Base-by-base conservation (phyloP, 805 yeast genomes). In the Cyberlindnera mycetangii region DNA sequence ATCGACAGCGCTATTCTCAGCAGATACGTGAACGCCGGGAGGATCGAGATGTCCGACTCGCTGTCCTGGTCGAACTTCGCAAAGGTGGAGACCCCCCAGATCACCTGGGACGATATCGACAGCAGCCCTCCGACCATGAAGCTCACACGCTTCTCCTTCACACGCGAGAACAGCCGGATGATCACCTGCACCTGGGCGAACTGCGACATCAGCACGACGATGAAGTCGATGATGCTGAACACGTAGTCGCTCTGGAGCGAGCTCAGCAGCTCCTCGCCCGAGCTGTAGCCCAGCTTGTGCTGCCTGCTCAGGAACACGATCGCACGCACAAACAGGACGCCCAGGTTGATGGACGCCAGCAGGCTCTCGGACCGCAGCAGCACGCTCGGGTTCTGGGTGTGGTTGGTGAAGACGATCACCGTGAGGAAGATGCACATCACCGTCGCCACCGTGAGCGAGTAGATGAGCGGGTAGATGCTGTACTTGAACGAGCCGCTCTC, bases 21-120 rank as follows among this genome's bases (percentile, higher is more conserved):
- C 38, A 87, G 67, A 56, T 86, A 87, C 24, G 81, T 81, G 60
- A 87, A 84, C 0, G 90, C 86, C 0, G 90, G 86, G 12, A 85
- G 55, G 19, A 83, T 76, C 16, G 81, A 80, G 33, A 79, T 71
- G 31, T 67, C 71, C 3, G 54, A 58, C 18, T 61, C 66, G 15
- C 58, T 52, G 0, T 34, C 17, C 18, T 49, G 50, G 12, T 61
- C 60, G 43, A 61, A 58, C 2, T 55, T 51, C 1, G 60, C 38
- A 48, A 82, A 80, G 5, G 76, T 77, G 14, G 89, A 74, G 2
- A 83, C 70, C 0, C 81, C 87, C 89, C 90, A 85, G 5, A 85
- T 69, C 1, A 76, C 68, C 58, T 85, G 89, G 1, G 89, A 74
- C 7, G 76, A 61, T 1, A 76, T 42, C 3, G 81, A 70, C 4